Conservation (phyloP, 2,329 filamentous ascomycete species). For the Cytospora piceicola region DNA sequence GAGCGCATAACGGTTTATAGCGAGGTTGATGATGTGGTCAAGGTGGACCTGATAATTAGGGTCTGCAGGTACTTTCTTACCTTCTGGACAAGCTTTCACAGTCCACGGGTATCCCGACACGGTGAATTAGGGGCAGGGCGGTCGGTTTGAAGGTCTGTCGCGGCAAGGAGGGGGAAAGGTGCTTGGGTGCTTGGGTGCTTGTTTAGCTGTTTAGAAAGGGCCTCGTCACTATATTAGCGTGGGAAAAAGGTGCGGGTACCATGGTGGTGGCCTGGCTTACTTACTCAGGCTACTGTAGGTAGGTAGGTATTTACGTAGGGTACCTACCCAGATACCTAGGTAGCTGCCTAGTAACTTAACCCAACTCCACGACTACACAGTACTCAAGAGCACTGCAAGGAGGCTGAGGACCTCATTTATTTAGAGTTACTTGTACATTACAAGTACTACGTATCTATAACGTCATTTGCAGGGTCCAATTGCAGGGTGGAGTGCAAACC, state of each 20-base stretch:
- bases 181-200: too few species aligned
- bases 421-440: background rate
- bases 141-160: background rate
- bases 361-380: background rate
- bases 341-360: background rate
- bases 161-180: background rate
- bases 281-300: too few species aligned
- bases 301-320: background rate
- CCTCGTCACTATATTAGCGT: background rate
- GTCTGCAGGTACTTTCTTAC: constrained; percentile 2
- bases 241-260: background rate
- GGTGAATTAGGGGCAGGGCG: background rate
- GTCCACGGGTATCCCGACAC: background rate
- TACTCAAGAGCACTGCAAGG: background rate
- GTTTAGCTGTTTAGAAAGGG: too few species aligned
- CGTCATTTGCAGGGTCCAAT: constrained; percentile 2
- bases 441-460: background rate
- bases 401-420: background rate
- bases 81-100: background rate
- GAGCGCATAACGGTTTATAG: constrained; percentile 1
- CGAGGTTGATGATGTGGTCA: constrained; percentile 3
- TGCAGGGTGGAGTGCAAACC: background rate
- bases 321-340: background rate
- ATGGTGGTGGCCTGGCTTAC: too few species aligned
- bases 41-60: background rate